Evolutionary conservation across 192 early-diverging fungal species (phyloP), one percentile per base, ranked within the genome.

Genomic region (Coemansia sp.): DNA sequence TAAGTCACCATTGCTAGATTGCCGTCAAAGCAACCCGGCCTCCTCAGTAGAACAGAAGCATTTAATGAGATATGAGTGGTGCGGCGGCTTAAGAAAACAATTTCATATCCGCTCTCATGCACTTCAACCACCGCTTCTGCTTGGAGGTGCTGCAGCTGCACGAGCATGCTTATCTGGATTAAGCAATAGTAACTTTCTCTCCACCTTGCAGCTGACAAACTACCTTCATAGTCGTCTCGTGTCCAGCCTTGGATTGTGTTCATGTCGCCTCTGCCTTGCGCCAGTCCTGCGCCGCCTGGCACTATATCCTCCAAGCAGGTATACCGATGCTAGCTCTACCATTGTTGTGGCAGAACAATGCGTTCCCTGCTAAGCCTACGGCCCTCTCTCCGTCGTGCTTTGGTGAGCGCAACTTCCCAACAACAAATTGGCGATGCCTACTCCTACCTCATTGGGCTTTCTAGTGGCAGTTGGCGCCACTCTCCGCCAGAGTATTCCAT

Each of bases 61-160:
- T 3, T 26, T 9, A 23, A 11, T 8, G 45, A 20, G 45, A 20
- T 23, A 14, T 2, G 45, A 48, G 45, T 2, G 21, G 20, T 26
- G 51, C 20, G 21, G 20, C 51, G 51, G 51, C 51, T 55, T 55
- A 55, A 9, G 51, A 55, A 55, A 28, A 55, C 14, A 55, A 33
- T 28, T 55, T 55, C 51, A 55, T 55, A 31, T 55, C 51, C 51
- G 51, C 26, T 16, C 51, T 31, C 56, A 18, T 58, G 56, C 56
- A 21, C 56, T 58, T 31, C 56, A 37, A 37, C 33, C 34, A 55
- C 28, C 24, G 26, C 51, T 31, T 55, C 51, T 26, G 51, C 56
- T 37, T 58, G 11, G 28, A 58, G 35, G 7, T 28, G 51, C 28
- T 18, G 56, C 56, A 33, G 56, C 56, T 37, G 34, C 35, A 37